Conservation (phyloP, 2,329 filamentous ascomycete genomes). For the Didymellaceae sp. region DNA sequence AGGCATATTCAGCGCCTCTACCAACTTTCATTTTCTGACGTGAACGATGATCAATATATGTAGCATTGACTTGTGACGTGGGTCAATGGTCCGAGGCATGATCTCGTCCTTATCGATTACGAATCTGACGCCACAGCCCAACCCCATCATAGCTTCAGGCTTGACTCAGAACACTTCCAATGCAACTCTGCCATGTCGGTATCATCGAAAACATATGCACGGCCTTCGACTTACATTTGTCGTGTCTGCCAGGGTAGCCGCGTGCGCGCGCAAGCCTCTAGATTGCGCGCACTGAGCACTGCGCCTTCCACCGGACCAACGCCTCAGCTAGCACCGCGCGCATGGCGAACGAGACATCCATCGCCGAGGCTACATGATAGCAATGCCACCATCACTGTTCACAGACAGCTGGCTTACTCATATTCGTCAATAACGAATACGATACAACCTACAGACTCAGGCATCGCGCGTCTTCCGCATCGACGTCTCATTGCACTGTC, state of each 20-base stretch:
- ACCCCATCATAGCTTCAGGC: constrained; percentile 20
- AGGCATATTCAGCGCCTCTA: constrained; percentile 6
- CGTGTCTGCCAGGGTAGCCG: constrained; percentile 29
- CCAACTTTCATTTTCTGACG: not conserved
- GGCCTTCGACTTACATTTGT: constrained; percentile 25
- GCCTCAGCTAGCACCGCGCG: not conserved
- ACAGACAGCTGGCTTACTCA: not conserved
- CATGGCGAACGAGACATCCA: not conserved
- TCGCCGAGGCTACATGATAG: not conserved
- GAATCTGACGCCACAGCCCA: constrained; percentile 22
- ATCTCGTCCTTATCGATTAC: constrained; percentile 18
- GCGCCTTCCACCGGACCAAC: constrained; percentile 14
- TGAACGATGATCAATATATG: not conserved
- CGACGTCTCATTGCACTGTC: constrained; percentile 80
- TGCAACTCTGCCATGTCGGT: not conserved
- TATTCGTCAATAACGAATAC: constrained; percentile 15
- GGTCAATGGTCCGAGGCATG: constrained; percentile 1
- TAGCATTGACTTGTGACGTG: no score
- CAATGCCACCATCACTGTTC: not conserved
- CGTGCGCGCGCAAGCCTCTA: constrained; percentile 7
- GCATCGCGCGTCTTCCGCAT: constrained; percentile 66
- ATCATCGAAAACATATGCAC: constrained; percentile 1
- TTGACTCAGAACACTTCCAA: not conserved
- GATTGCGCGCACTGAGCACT: constrained; percentile 14
- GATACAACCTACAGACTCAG: constrained; percentile 51